phyloP scores from a whole-genome alignment of 441 rosid species.

The Corymbia calophylla region DNA sequence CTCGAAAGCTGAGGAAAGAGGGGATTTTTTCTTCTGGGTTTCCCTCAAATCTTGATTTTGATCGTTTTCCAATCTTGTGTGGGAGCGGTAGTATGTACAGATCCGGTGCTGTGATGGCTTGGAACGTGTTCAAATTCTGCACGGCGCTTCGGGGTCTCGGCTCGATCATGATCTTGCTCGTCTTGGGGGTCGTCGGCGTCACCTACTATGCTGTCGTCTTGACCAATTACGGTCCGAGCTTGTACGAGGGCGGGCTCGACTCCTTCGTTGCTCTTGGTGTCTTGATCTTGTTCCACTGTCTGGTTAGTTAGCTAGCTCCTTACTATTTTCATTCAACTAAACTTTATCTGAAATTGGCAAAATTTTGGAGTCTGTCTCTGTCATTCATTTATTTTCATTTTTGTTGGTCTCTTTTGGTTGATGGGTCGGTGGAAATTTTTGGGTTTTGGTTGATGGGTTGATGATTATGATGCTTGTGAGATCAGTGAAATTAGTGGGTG shows the following conservation, averaged over 20 bases:
- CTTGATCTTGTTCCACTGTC: conserved; percentile 61
- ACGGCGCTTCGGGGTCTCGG: conserved; percentile 89
- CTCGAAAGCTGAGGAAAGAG: not conserved
- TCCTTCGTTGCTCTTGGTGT: conserved; percentile 43
- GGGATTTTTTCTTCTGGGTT: not conserved
- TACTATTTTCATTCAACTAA: not conserved
- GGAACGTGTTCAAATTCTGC: conserved; percentile 96
- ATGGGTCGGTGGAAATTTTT: not conserved
- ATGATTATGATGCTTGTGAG: not conserved
- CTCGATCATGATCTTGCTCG: conserved; percentile 91
- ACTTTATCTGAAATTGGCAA: not conserved
- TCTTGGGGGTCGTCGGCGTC: conserved; percentile 86
- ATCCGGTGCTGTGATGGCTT: conserved; percentile 91
- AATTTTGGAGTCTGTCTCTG: not conserved
- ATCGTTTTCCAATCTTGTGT: not conserved
- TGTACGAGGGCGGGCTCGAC: conserved; percentile 56
- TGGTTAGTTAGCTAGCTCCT: conserved; percentile 36
- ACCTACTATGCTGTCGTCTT: conserved; percentile 88
- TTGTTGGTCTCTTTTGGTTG: not conserved
- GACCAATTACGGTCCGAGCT: conserved; percentile 72
- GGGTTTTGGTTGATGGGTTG: not conserved
- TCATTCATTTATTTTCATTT: not conserved
- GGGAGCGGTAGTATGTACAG: conserved; percentile 47
- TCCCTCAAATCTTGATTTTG: not conserved
- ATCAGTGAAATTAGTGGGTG: not conserved